phyloP scores from a whole-genome alignment of 805 yeast species.

The Saccharomyces eubayanus region DNA sequence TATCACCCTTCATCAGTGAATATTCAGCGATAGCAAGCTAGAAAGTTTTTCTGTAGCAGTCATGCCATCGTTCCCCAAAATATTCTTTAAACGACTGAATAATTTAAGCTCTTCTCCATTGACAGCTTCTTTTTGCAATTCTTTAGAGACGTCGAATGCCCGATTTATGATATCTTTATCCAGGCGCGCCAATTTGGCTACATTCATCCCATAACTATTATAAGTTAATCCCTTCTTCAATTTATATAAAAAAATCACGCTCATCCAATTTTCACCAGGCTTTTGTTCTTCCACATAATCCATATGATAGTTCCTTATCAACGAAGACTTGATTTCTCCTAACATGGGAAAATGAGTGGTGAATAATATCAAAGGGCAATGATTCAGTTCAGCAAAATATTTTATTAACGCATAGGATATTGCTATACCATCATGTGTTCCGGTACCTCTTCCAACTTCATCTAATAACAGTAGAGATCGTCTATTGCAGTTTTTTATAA shows the following conservation, averaged over 20 bases:
- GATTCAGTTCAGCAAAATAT: slow-evolving; percentile 39
- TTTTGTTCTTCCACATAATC: slow-evolving; percentile 44
- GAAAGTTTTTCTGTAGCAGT: slow-evolving; percentile 2
- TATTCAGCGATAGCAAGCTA: neutral
- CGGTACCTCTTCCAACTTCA: slow-evolving; percentile 92
- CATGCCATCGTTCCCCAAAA: slow-evolving; percentile 1
- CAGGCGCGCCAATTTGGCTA: slow-evolving; percentile 67
- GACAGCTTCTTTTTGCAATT: slow-evolving; percentile 9
- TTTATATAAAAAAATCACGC: slow-evolving; percentile 46
- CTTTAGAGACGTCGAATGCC: slow-evolving; percentile 34
- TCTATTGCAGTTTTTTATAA: slow-evolving; percentile 66
- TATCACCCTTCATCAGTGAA: neutral
- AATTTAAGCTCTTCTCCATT: slow-evolving; percentile 4
- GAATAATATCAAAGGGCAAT: slow-evolving; percentile 55
- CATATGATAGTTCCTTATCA: slow-evolving; percentile 62
- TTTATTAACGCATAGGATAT: slow-evolving; percentile 67
- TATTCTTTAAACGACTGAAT: slow-evolving; percentile 5
- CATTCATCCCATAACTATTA: slow-evolving; percentile 77
- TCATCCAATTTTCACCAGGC: slow-evolving; percentile 31
- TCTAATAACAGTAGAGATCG: slow-evolving; percentile 83
- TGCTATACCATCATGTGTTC: slow-evolving; percentile 72
- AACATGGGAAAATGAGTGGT: slow-evolving; percentile 79
- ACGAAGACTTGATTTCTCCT: slow-evolving; percentile 38
- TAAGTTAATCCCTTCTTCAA: slow-evolving; percentile 43
- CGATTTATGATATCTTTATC: slow-evolving; percentile 37